Percentiles rank a stretch among this genome's conserved stretches.
Conservation (phyloP, 2,329 filamentous ascomycete genomes). For the Pseudopithomyces maydicus region DNA sequence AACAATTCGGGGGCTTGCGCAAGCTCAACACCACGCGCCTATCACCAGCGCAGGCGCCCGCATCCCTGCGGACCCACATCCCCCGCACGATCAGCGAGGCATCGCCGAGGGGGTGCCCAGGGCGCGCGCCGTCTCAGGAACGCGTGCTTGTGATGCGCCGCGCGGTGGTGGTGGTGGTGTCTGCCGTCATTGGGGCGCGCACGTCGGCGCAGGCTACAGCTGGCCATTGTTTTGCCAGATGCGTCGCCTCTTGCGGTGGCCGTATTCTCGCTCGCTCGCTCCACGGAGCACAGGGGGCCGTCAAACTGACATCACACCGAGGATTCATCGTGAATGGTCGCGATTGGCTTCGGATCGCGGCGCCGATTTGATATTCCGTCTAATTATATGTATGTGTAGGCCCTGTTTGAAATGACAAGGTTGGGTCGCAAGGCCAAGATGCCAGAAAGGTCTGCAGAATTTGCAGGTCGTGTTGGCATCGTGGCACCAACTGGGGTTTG, state of each 20-base stretch:
- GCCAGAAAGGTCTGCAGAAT: too few relatives aligned
- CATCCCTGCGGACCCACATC: constrained; percentile 1
- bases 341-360: background rate
- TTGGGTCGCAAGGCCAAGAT: too few relatives aligned
- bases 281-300: background rate
- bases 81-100: constrained; percentile 2
- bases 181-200: too few relatives aligned
- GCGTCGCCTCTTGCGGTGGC: too few relatives aligned
- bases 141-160: background rate
- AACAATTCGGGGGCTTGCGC: constrained; percentile 29
- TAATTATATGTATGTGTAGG: background rate
- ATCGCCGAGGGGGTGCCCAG: background rate
- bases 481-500: too few relatives aligned
- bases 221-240: background rate
- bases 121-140: constrained; percentile 2
- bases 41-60: background rate
- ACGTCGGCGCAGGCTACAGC: background rate
- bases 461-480: too few relatives aligned
- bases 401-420: background rate
- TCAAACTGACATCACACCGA: constrained; percentile 5
- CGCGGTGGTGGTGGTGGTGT: too few relatives aligned
- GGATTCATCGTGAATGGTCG: background rate
- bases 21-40: constrained; percentile 17
- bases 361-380: background rate
- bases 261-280: too few relatives aligned